phyloP scores from a whole-genome alignment of 1,139 yeast genomes.

The Diutina neorugosa region DNA sequence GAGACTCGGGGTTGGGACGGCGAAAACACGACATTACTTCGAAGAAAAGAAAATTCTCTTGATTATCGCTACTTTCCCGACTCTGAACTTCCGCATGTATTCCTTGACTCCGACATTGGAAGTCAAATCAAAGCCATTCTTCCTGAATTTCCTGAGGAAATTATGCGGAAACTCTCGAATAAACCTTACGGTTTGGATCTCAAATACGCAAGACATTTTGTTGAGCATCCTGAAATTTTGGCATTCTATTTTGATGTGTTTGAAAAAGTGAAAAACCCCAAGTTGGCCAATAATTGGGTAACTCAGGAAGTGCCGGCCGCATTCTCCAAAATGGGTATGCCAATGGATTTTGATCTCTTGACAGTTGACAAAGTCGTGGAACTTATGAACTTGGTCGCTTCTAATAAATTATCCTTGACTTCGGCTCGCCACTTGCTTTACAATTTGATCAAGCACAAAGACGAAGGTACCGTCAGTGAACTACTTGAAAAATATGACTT shows the following conservation, averaged over 20 bases:
- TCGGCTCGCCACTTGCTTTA: constrained; percentile 1
- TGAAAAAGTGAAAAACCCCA: constrained; percentile 16
- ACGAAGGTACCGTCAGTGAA: constrained; percentile 10
- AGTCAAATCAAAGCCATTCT: constrained; percentile 24
- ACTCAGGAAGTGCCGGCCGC: constrained; percentile 73
- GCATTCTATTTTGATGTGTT: constrained; percentile 41
- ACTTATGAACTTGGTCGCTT: neutral
- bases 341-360: constrained; percentile 24
- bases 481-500: constrained; percentile 39
- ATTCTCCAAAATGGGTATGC: constrained; percentile 38
- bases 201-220: constrained; percentile 59
- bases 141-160: constrained; percentile 56
- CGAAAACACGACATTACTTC: constrained; percentile 42
- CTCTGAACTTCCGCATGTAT: constrained; percentile 64
- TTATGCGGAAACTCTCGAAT: constrained; percentile 34
- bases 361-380: constrained; percentile 10
- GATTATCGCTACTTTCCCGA: constrained; percentile 95
- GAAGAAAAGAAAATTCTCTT: constrained; percentile 70
- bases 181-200: constrained; percentile 48
- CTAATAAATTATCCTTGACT: neutral
- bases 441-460: neutral
- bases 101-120: constrained; percentile 25
- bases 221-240: constrained; percentile 32
- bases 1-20: constrained; percentile 97
- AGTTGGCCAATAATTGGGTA: constrained; percentile 64